Evolutionary conservation across 129 eudicot species (phyloP), one percentile per base, ranked within the genome.

Genomic region (Glebionis coronaria): DNA sequence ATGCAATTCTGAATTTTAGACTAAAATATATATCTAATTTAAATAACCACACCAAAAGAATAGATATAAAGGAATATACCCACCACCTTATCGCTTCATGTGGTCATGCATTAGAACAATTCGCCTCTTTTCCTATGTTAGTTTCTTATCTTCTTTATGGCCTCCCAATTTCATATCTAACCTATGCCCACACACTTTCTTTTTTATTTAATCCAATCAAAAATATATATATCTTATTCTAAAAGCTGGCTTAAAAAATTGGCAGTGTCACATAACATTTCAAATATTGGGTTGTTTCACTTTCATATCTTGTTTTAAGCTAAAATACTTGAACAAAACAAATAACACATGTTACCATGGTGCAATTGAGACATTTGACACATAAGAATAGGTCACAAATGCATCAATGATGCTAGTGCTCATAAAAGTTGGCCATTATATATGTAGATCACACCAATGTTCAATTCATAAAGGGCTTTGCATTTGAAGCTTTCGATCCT

Each of bases 81-180:
- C 49, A 50, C 46, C 69, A 49, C 56, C 79, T 75, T 75, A 75
- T 75, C 79, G 45, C 69, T 75, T 68, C 72, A 75, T 75, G 74
- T 75, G 79, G 79, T 21, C 74, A 67, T 68, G 70, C 63, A 67
- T 75, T 60, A 35, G 16, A 64, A 31, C 57, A 75, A 60, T 19
- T 62, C 45, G 46, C 19, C 40, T 38, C 56, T 75, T 57, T 51
- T 50, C 74, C 54, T 50, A 20, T 68, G 74, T 51, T 75, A 51
- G 61, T 67, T 61, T 60, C 79, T 75, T 68, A 75, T 75, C 79
- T 75, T 68, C 74, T 75, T 75, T 75, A 31, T 75, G 56, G 38
- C 79, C 74, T 75, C 69, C 69, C 74, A 60, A 75, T 60, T 40
- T 66, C 69, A 75, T 75, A 75, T 67, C 79, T 75, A 68, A 75